Evolutionary conservation across 768 basidiomycete species (phyloP), one percentile per base, ranked within the genome.

Genomic region (Rickenella mellea): DNA sequence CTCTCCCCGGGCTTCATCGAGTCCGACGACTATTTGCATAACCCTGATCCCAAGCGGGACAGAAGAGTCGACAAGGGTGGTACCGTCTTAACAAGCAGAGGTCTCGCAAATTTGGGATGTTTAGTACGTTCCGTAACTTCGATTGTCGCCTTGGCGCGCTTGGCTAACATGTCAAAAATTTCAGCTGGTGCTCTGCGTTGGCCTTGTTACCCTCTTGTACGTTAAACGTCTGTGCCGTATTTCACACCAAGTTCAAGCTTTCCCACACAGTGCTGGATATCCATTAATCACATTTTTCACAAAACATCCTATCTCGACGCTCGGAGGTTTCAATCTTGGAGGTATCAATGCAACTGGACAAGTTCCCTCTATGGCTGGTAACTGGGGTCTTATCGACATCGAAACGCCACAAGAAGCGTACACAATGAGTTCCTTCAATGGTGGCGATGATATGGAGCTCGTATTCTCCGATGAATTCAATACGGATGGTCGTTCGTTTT

Each of bases 391-490:
- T 24, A 83, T 92, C 48, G 89, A 92, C 58, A 51, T 69, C 22
- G 76, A 86, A 22, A 94, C 91, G 3, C 87, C 87, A 1, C 48
- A 65, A 48, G 58, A 69, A 30, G 71, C 67, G n/a, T 66, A 76
- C 56, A 73, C 74, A 10, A 68, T 68, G 27, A 51, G 59, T 5
- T 76, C 78, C 4, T 78, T 72, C 50, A 52, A 58, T 15, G 69
- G 80, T 50, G 71, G 80, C 19, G 63, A 65, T 8, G 60, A 71
- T 40, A 71, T 80, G 59, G 76, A 80, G 43, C 70, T 94, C 10
- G 78, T 90, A 3, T 92, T 89, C 59, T 87, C 84, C 29, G 90
- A 93, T 59, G 91, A 93, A 59, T 93, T 93, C 62, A 80, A 93
- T 45, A 65, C 64, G 6, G 78, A 83, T 4, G 81, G 83, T 12